Conservation (phyloP, 2,329 filamentous ascomycete species). For the Xylaria multiplex region DNA sequence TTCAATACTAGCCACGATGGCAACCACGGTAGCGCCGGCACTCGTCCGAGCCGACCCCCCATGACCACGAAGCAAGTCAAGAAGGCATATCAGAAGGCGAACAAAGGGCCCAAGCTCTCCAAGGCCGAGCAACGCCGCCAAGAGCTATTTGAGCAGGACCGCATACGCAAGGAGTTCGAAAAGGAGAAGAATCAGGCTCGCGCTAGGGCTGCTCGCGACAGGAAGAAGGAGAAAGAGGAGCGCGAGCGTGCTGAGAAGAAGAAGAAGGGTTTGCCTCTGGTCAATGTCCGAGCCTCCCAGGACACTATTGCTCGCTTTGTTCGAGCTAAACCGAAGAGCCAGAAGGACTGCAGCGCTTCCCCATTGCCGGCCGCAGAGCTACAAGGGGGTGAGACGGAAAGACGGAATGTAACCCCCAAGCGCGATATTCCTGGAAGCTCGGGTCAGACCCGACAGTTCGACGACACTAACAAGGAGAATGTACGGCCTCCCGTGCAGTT, state of each 20-base stretch:
- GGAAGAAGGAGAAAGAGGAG: slow-evolving; percentile 64
- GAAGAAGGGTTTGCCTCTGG: slow-evolving; percentile 62
- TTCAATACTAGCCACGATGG: slow-evolving; percentile 36
- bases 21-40: slow-evolving; percentile 20
- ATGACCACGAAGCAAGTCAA: slow-evolving; percentile 63
- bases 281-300: slow-evolving; percentile 66
- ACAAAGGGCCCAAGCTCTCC: slow-evolving; percentile 53
- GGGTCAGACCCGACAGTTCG: background rate
- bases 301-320: slow-evolving; percentile 66
- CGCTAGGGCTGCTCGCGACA: slow-evolving; percentile 62
- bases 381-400: slow-evolving; percentile 4
- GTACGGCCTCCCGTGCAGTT: slow-evolving; percentile 2
- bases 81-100: slow-evolving; percentile 57
- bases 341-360: slow-evolving; percentile 17
- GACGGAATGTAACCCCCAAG: slow-evolving; percentile 6
- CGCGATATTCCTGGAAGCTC: background rate
- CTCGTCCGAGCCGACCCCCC: slow-evolving; percentile 48
- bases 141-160: slow-evolving; percentile 61
- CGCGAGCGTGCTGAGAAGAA: slow-evolving; percentile 61
- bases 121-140: slow-evolving; percentile 56
- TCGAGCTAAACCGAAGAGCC: slow-evolving; percentile 37
- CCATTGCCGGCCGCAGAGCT: background rate
- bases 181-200: slow-evolving; percentile 60
- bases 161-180: slow-evolving; percentile 63
- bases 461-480: slow-evolving; percentile 33